Conservation (phyloP, 1,284 basidiomycete species). For the Gastroboletus turbinatus region DNA sequence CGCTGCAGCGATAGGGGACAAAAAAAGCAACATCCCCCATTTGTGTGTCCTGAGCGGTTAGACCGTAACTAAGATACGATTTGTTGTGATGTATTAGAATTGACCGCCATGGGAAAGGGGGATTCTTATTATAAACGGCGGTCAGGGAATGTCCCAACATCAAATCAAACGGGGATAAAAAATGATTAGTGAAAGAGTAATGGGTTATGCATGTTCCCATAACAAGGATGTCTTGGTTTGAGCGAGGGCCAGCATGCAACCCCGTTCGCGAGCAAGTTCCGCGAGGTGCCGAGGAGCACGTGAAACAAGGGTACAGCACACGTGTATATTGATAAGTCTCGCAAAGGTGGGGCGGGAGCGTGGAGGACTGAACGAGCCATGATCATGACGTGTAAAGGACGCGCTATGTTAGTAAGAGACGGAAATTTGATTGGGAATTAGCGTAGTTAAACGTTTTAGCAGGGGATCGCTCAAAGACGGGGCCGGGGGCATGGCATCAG, state of each 20-base stretch:
- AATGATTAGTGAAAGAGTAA: slow-evolving; percentile 11
- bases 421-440: slow-evolving; percentile 34
- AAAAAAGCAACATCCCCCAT: slow-evolving; percentile 5
- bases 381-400: slow-evolving; percentile 28
- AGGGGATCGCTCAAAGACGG: slow-evolving; percentile 25
- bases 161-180: slow-evolving; percentile 23
- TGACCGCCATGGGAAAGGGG: slow-evolving; percentile 31
- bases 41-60: slow-evolving; percentile 7
- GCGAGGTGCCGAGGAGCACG: slow-evolving; percentile 31
- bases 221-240: slow-evolving; percentile 4
- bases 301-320: slow-evolving; percentile 21
- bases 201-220: slow-evolving; percentile 19
- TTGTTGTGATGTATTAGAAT: slow-evolving; percentile 8
- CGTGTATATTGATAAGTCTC: slow-evolving; percentile 5
- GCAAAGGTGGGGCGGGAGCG: slow-evolving; percentile 7
- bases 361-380: slow-evolving; percentile 3
- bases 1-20: not conserved
- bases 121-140: slow-evolving; percentile 12
- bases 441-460: slow-evolving; percentile 36
- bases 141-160: slow-evolving; percentile 15
- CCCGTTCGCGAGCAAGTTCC: slow-evolving; percentile 7
- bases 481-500: slow-evolving; percentile 14
- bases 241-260: slow-evolving; percentile 5
- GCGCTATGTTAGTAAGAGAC: slow-evolving; percentile 19
- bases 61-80: slow-evolving; percentile 27